Evolutionary conservation across 345 rosid genomes (phyloP).

Genomic region (Populus simonii): DNA sequence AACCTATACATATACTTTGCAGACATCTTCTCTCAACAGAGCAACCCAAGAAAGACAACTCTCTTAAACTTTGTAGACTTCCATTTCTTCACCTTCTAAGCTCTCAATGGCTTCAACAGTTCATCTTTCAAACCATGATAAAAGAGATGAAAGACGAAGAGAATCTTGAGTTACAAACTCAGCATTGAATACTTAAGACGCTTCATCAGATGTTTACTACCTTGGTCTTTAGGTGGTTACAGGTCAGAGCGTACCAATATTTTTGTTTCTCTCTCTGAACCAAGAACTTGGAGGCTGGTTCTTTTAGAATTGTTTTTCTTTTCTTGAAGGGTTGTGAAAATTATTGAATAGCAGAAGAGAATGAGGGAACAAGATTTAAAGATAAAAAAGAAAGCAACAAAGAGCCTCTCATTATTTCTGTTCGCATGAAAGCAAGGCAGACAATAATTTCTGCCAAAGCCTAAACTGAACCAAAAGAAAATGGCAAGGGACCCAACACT

Average conservation of each 20-base stretch:
- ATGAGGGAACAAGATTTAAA: slow-evolving; percentile 17
- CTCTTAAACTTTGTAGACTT: not conserved
- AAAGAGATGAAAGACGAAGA: not conserved
- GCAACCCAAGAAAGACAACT: not conserved
- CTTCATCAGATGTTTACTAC: not conserved
- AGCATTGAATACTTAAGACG: not conserved
- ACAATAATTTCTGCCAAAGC: slow-evolving; percentile 31
- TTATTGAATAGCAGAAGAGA: slow-evolving; percentile 12
- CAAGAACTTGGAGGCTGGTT: not conserved
- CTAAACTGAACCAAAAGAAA: slow-evolving; percentile 33
- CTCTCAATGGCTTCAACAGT: not conserved
- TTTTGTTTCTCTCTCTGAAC: not conserved
- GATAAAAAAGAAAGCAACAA: slow-evolving; percentile 18
- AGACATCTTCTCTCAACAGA: slow-evolving; percentile 47
- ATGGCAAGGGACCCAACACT: slow-evolving; percentile 16
- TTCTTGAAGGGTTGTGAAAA: slow-evolving; percentile 5
- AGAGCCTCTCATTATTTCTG: slow-evolving; percentile 24
- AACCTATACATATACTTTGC: slow-evolving; percentile 53
- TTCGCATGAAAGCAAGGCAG: slow-evolving; percentile 31
- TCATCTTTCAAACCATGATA: not conserved
- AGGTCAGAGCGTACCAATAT: not conserved
- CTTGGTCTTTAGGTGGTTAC: not conserved
- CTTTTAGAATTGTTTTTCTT: not conserved
- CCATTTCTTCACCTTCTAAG: not conserved
- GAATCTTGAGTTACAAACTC: not conserved